These are phyloP conservation scores for Thalassia testudinum DNA, from an alignment of 116 monocot genomes.

Conservation along the genomic window DNA sequence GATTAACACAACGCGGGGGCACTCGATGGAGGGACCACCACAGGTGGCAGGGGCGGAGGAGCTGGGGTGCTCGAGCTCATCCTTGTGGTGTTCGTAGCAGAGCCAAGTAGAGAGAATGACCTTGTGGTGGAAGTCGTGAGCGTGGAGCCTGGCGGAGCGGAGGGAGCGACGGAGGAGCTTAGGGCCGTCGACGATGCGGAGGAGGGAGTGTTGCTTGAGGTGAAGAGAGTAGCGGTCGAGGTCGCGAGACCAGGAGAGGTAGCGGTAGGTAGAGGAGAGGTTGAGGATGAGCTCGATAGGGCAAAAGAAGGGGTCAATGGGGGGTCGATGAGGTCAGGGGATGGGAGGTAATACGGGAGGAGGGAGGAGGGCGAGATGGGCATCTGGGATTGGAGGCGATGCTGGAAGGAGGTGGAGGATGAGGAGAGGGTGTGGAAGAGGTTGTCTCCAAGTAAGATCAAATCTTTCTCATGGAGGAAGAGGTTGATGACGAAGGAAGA, in stretches of 20 bases:
- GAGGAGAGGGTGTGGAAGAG: too few species aligned
- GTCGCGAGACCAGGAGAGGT: slow-evolving; percentile 5
- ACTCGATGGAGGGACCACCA: slow-evolving; percentile 49
- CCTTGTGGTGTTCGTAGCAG: slow-evolving; percentile 44
- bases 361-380: slow-evolving; percentile 21
- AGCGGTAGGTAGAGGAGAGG: slow-evolving; percentile 40
- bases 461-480: too few species aligned
- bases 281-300: slow-evolving; percentile 43
- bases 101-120: slow-evolving; percentile 55
- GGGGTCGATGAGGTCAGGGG: slow-evolving; percentile 59
- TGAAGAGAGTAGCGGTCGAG: slow-evolving; percentile 30
- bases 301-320: slow-evolving; percentile 70
- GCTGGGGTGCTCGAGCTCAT: slow-evolving; percentile 27
- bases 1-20: slow-evolving; percentile 59
- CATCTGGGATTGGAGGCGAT: slow-evolving; percentile 7
- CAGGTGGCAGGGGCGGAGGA: slow-evolving; percentile 13
- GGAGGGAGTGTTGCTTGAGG: slow-evolving; percentile 60
- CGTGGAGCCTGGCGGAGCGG: slow-evolving; percentile 38
- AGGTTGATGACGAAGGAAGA: too few species aligned
- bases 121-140: slow-evolving; percentile 38
- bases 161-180: slow-evolving; percentile 33
- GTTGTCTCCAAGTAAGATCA: too few species aligned
- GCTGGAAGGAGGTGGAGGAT: slow-evolving; percentile 35
- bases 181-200: slow-evolving; percentile 30
- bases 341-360: slow-evolving; percentile 72